Percentiles rank a stretch among this genome's conserved stretches.
Conservation (phyloP, 345 rosid genomes). For the Adansonia digitata region DNA sequence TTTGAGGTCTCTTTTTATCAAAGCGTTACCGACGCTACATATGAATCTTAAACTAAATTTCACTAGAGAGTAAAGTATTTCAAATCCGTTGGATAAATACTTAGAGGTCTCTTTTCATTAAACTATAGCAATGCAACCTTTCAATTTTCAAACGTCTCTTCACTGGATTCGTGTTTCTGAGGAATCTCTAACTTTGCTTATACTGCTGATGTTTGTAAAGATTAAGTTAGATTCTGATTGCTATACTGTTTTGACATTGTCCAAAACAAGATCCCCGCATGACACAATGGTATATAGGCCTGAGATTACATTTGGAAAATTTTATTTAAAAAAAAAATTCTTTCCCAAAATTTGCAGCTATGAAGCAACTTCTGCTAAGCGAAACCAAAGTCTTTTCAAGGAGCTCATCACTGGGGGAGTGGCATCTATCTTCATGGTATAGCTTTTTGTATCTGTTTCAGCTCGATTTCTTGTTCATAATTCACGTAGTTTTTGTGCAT, state of each 20-base stretch:
- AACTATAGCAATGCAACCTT: neutral
- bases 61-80: too few species aligned
- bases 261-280: too few species aligned
- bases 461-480: neutral
- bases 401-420: slow-evolving; percentile 16
- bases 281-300: neutral
- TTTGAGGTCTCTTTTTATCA: neutral
- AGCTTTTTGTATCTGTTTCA: neutral
- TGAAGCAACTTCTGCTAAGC: slow-evolving; percentile 69
- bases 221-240: neutral
- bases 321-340: neutral
- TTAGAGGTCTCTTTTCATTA: neutral
- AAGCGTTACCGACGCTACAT: too few species aligned
- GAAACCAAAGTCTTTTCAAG: neutral
- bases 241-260: neutral
- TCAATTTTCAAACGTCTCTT: neutral
- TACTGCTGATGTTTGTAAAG: neutral
- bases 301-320: neutral
- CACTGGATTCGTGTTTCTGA: neutral
- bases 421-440: slow-evolving; percentile 19
- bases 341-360: slow-evolving; percentile 44
- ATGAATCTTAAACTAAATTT: too few species aligned
- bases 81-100: too few species aligned
- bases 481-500: neutral
- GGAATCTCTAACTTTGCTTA: neutral